These are phyloP conservation scores for Colletotrichum orchidophilum DNA, from an alignment of 2,329 filamentous ascomycete genomes.

Conservation along the genomic window DNA sequence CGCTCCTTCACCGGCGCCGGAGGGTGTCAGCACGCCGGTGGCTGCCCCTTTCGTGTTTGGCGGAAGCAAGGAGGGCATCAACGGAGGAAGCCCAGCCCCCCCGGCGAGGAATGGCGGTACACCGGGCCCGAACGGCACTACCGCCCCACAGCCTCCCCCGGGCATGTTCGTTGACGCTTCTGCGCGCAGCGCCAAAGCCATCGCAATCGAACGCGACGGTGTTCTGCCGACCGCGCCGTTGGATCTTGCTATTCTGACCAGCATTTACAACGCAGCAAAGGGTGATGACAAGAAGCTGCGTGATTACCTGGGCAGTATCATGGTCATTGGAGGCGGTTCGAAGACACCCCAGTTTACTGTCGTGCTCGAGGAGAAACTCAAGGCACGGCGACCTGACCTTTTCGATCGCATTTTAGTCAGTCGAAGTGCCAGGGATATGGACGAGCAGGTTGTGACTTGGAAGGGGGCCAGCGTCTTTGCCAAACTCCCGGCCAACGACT, in stretches of 20 bases:
- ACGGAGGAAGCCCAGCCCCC: constrained; percentile 62
- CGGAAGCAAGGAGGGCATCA: constrained; percentile 53
- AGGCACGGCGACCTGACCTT: constrained; percentile 70
- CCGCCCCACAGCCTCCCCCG: constrained; percentile 48
- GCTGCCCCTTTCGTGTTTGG: constrained; percentile 67
- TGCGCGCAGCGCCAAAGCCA: constrained; percentile 58
- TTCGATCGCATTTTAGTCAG: constrained; percentile 70
- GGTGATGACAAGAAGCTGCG: constrained; percentile 93
- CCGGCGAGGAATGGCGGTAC: constrained; percentile 58
- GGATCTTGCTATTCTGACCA: constrained; percentile 89
- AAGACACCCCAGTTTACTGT: constrained; percentile 83
- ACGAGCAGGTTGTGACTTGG: constrained; percentile 97
- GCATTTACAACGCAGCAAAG: constrained; percentile 85
- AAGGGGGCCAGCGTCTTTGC: constrained; percentile 98
- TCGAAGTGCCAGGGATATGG: constrained; percentile 86
- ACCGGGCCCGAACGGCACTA: constrained; percentile 46
- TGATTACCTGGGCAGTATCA: constrained; percentile 89
- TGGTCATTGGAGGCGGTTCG: constrained; percentile 87
- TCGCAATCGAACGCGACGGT: constrained; percentile 78
- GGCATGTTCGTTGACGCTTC: constrained; percentile 62
- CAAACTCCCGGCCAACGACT: constrained; percentile 91
- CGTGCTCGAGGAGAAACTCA: constrained; percentile 84
- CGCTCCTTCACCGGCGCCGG: constrained; percentile 87
- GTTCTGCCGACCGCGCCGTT: constrained; percentile 85
- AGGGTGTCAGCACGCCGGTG: constrained; percentile 74